Evolutionary conservation across 495 filamentous ascomycete genomes (phyloP), one percentile per base, ranked within the genome.

Genomic region (Aspergillus panamensis): DNA sequence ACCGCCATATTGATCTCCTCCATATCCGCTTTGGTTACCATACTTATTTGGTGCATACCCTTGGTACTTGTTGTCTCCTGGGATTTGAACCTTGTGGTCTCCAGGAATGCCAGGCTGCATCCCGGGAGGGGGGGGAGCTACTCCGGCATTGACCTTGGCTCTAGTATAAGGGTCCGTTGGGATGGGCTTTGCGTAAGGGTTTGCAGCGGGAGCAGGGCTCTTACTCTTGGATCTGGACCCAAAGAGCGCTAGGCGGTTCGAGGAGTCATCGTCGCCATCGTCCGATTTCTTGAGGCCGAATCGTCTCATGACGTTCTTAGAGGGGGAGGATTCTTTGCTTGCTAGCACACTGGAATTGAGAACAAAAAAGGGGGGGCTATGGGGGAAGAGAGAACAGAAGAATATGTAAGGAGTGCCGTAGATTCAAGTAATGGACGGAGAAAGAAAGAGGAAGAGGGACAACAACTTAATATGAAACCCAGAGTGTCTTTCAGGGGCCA

Each of bases 161-260:
- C 80, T 82, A 29, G 83, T 86, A 63, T 88, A 90, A 12, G 83
- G 82, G 60, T 88, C 84, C 49, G 73, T 69, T 29, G 78, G 76
- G 20, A 79, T 76, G 13, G 80, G 77, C 67, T 88, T 81, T 45
- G 87, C 87, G 65, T 92, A 91, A 29, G 88, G 88, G 63, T 90
- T 77, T 14, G 78, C 65, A 25, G 74, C 60, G 25, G 83, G 71
- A 2, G 75, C 71, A 32, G 82, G 79, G 39, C 82, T 78, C 63
- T 81, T 79, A 68, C 82, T 84, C 79, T 87, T 89, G 19, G 74
- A 77, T 40, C 75, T 68, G 33, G 73, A 75, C 51, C 84, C 82
- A 53, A 87, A 87, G 42, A 88, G 79, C 25, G 80, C 79, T 51
- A 75, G 75, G 48, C 82, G 82, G 65, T 74, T 82, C 17, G 80